Percentiles rank a stretch among this genome's conserved stretches.
Conservation (phyloP, 2,329 filamentous ascomycete species). For the Talaromyces atroroseus region DNA sequence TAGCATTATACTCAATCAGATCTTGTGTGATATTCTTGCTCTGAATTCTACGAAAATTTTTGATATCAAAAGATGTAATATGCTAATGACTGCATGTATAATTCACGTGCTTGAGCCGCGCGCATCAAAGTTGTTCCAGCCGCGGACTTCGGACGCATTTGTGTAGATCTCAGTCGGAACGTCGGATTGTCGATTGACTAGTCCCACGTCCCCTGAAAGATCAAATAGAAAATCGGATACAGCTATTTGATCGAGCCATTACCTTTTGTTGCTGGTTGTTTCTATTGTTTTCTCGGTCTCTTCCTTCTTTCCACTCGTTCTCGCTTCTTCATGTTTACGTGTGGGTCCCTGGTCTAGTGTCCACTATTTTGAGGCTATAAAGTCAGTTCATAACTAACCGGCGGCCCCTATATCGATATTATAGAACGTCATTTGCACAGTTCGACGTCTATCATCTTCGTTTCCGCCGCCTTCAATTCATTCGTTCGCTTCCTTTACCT, state of each 20-base stretch:
- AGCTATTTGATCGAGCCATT: neutral
- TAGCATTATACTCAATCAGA: neutral
- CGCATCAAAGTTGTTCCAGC: constrained; percentile 7
- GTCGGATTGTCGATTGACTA: neutral
- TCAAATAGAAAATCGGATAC: neutral
- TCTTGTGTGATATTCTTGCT: neutral
- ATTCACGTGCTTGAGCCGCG: constrained; percentile 8
- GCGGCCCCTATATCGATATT: constrained; percentile 1
- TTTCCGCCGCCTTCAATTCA: neutral
- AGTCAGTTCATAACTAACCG: neutral
- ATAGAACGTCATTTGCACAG: constrained; percentile 8
- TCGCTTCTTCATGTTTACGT: neutral
- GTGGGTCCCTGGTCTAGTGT: constrained; percentile 6
- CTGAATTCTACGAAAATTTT: too few relatives aligned
- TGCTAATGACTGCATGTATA: neutral
- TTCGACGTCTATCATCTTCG: neutral
- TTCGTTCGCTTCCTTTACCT: neutral
- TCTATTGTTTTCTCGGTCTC: neutral
- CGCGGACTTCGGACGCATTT: neutral
- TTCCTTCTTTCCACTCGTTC: neutral
- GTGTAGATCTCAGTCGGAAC: neutral
- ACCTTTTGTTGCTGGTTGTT: neutral
- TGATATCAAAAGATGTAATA: neutral
- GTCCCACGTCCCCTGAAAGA: neutral
- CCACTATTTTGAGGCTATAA: constrained; percentile 4